phyloP scores from a whole-genome alignment of 345 rosid genomes.

The Cardamine occulta region DNA sequence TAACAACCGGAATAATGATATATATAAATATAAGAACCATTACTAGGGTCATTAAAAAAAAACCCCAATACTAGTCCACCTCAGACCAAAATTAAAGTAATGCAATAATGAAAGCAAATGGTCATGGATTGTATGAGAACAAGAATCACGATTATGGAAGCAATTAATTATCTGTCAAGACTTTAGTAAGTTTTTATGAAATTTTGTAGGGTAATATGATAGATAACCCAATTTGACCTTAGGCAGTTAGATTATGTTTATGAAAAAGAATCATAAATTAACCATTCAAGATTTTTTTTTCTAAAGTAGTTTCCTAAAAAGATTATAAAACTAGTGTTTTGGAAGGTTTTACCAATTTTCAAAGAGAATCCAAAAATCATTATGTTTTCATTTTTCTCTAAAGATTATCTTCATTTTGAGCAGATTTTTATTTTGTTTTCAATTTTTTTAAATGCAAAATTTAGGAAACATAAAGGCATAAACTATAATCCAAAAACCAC shows the following conservation, averaged over 20 bases:
- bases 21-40: too few species aligned
- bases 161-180: neutral
- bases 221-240: neutral
- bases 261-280: neutral
- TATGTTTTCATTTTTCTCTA: too few species aligned
- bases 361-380: neutral
- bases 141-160: neutral
- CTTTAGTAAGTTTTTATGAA: neutral
- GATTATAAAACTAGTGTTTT: too few species aligned
- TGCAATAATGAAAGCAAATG: neutral
- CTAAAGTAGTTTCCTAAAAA: neutral
- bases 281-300: neutral
- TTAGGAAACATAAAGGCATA: too few species aligned
- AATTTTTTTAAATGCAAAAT: too few species aligned
- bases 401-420: too few species aligned
- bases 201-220: neutral
- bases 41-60: too few species aligned
- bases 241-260: neutral
- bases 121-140: neutral
- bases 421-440: too few species aligned
- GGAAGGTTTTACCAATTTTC: neutral
- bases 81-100: neutral
- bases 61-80: neutral
- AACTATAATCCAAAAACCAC: too few species aligned
- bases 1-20: too few species aligned